Conservation (phyloP, 2,329 filamentous ascomycete genomes). For the Dothistroma pini region DNA sequence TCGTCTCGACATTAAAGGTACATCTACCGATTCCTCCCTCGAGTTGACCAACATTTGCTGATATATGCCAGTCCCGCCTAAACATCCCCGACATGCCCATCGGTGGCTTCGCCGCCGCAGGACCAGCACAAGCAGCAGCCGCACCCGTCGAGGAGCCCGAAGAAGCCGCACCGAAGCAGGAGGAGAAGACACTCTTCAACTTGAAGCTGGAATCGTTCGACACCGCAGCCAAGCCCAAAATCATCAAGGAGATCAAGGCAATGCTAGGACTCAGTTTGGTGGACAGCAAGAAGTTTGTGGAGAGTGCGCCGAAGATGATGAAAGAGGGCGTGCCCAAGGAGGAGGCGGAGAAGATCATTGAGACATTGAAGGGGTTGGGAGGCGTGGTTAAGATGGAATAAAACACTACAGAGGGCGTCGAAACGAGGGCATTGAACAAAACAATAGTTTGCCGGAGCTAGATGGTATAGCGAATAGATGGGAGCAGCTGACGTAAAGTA, state of each 20-base stretch:
- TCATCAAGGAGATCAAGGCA: constrained; percentile 99
- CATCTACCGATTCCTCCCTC: background rate
- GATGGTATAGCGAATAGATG: too few species aligned
- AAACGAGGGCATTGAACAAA: too few species aligned
- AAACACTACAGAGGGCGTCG: too few species aligned
- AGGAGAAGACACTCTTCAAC: constrained; percentile 96
- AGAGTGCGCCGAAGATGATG: constrained; percentile 96
- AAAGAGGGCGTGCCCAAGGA: constrained; percentile 99
- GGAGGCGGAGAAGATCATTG: constrained; percentile 97
- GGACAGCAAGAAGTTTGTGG: constrained; percentile 99
- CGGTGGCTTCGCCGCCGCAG: constrained; percentile 77
- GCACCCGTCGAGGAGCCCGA: constrained; percentile 65
- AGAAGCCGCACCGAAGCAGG: constrained; percentile 81
- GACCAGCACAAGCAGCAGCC: constrained; percentile 56
- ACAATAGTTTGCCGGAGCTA: too few species aligned
- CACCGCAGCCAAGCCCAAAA: constrained; percentile 85
- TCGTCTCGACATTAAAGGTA: constrained; percentile 95
- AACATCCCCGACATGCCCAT: constrained; percentile 98
- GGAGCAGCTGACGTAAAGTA: too few species aligned
- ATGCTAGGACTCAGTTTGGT: constrained; percentile 93
- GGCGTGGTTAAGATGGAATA: constrained; percentile 88
- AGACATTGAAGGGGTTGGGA: constrained; percentile 87
- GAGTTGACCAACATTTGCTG: background rate
- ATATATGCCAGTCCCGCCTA: constrained; percentile 66
- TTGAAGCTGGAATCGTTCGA: constrained; percentile 92